These are phyloP conservation scores for Pestalotiopsis sp. DNA, from an alignment of 2,329 filamentous ascomycete genomes.

Conservation along the genomic window DNA sequence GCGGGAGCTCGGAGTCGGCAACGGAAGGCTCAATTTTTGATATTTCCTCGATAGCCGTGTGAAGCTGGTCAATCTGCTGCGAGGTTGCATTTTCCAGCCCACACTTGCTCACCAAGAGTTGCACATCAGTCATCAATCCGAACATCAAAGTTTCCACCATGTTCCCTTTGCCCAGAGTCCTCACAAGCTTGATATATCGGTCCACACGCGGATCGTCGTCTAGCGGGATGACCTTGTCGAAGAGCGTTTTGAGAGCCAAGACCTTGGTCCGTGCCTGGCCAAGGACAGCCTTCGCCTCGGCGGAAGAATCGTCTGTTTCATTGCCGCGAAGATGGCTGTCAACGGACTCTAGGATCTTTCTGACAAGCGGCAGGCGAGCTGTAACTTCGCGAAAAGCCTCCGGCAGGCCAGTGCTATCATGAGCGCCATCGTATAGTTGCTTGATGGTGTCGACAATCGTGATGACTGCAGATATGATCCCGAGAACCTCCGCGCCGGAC, in stretches of 20 bases:
- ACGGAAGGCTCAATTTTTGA: not conserved
- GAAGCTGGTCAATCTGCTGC: not conserved
- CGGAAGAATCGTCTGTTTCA: not conserved
- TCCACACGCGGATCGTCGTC: not conserved
- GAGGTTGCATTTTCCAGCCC: not conserved
- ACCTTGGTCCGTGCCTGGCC: not conserved
- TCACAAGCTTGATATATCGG: not conserved
- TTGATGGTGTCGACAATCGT: not conserved
- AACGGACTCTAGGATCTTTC: not conserved
- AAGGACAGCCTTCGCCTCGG: not conserved
- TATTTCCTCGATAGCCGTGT: not conserved
- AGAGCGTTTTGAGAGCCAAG: not conserved
- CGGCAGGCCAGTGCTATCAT: not conserved
- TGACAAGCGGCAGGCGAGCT: not conserved
- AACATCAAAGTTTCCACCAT: not conserved
- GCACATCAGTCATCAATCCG: not conserved
- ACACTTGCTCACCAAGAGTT: not conserved
- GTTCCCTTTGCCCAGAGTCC: not conserved
- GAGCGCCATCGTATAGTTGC: not conserved
- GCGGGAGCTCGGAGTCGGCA: not conserved
- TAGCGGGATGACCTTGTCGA: not conserved
- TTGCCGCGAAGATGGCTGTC: not conserved
- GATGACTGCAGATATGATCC: not conserved
- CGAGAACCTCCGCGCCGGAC: not conserved
- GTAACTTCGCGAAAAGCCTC: not conserved